Percentiles rank a stretch among this genome's conserved stretches.
These are phyloP conservation scores for Lipomyces sp. DNA, from an alignment of 805 yeast species.

Conservation along the genomic window DNA sequence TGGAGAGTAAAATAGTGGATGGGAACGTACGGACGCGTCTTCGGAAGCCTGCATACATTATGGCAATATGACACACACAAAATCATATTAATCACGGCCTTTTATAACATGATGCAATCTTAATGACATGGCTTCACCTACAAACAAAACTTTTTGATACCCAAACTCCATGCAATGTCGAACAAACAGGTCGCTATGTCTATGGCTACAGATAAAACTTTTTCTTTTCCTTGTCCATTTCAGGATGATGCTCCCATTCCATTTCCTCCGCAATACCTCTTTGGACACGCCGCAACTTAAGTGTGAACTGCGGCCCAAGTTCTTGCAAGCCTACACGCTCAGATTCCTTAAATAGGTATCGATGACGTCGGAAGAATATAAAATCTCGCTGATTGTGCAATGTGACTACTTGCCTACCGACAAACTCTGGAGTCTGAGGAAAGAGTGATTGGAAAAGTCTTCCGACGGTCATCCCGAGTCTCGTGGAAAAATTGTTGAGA, in stretches of 20 bases:
- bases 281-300: slow-evolving; percentile 85
- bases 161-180: not conserved
- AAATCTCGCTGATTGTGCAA: slow-evolving; percentile 95
- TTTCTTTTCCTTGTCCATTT: slow-evolving; percentile 95
- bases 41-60: not conserved
- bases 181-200: not conserved
- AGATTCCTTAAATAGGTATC: slow-evolving; percentile 86
- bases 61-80: not conserved
- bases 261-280: slow-evolving; percentile 89
- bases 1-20: too few species aligned
- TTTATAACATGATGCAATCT: not conserved
- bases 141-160: not conserved
- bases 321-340: slow-evolving; percentile 95
- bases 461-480: slow-evolving; percentile 93
- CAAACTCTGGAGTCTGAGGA: slow-evolving; percentile 91
- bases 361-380: slow-evolving; percentile 92
- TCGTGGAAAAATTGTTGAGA: slow-evolving; percentile 87
- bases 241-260: slow-evolving; percentile 96
- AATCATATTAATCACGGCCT: not conserved
- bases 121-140: not conserved
- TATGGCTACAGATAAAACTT: slow-evolving; percentile 73
- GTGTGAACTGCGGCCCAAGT: slow-evolving; percentile 94
- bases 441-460: slow-evolving; percentile 87
- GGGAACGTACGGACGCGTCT: too few species aligned
- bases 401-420: slow-evolving; percentile 95